Percentiles rank a stretch among this genome's conserved stretches.
These are phyloP conservation scores for Fomitopsis palustris DNA, from an alignment of 1,284 basidiomycete genomes.

Conservation along the genomic window DNA sequence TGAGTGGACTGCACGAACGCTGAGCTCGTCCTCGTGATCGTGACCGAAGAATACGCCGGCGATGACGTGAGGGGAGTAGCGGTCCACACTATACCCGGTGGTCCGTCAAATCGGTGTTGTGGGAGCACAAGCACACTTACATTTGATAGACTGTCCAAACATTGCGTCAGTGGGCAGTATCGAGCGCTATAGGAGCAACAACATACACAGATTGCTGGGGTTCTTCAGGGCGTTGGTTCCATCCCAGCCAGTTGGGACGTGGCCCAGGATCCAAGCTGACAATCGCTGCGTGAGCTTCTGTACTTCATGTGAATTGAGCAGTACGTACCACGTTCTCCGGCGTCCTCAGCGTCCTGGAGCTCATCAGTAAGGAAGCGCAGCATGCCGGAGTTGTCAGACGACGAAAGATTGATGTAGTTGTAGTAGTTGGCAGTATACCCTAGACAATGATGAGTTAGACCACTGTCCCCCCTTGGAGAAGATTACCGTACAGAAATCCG, in stretches of 20 bases:
- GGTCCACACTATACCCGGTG: slow-evolving; percentile 57
- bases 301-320: neutral
- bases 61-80: slow-evolving; percentile 76
- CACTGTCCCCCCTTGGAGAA: neutral
- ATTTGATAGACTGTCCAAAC: slow-evolving; percentile 65
- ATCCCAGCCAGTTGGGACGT: slow-evolving; percentile 78
- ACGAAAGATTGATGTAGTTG: slow-evolving; percentile 73
- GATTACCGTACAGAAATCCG: slow-evolving; percentile 56
- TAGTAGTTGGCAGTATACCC: slow-evolving; percentile 60
- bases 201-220: slow-evolving; percentile 67
- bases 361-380: slow-evolving; percentile 79
- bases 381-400: slow-evolving; percentile 72
- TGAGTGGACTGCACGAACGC: slow-evolving; percentile 35
- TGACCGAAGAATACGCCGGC: slow-evolving; percentile 83
- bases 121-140: slow-evolving; percentile 33
- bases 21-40: slow-evolving; percentile 78
- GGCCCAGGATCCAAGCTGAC: slow-evolving; percentile 76
- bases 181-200: neutral
- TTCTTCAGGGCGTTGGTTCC: slow-evolving; percentile 59
- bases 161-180: slow-evolving; percentile 1
- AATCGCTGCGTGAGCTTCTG: neutral
- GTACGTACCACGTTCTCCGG: slow-evolving; percentile 56
- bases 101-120: slow-evolving; percentile 17
- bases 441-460: neutral
- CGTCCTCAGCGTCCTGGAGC: slow-evolving; percentile 74